These are phyloP conservation scores for Penicillium sp. DNA, from an alignment of 2,329 filamentous ascomycete genomes.

Conservation along the genomic window DNA sequence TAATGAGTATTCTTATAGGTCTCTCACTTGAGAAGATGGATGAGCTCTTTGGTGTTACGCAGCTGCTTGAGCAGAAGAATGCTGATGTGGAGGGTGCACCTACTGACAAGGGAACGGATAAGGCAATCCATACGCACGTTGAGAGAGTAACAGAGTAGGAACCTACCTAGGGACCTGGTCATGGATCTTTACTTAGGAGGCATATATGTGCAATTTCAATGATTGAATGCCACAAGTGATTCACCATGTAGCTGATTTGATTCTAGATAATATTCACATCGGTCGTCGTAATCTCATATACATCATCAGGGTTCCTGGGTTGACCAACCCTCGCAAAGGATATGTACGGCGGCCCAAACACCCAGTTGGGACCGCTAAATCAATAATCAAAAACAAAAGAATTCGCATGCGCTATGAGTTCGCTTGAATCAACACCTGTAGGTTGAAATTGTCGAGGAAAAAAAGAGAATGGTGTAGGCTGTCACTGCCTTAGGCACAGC, in stretches of 20 bases:
- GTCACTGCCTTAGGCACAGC: not conserved
- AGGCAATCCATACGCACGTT: constrained; percentile 13
- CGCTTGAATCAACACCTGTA: constrained; percentile 3
- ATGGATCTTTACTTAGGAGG: not conserved
- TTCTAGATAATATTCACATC: constrained; percentile 8
- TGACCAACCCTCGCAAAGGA: constrained; percentile 1
- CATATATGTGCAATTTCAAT: not conserved
- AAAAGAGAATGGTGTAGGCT: not conserved
- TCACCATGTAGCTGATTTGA: not conserved
- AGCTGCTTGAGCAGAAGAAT: constrained; percentile 34
- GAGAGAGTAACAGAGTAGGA: constrained; percentile 8
- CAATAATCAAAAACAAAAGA: constrained; percentile 3
- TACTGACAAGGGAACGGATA: constrained; percentile 5
- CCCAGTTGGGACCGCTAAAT: not conserved
- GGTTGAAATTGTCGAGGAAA: constrained; percentile 2
- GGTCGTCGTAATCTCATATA: constrained; percentile 12
- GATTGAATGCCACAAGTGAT: not conserved
- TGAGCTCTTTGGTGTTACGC: constrained; percentile 60
- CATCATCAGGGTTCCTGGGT: constrained; percentile 6
- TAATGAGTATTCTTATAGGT: constrained; percentile 22
- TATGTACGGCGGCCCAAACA: constrained; percentile 8
- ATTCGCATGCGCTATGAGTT: constrained; percentile 18
- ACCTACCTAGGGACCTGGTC: too few relatives aligned
- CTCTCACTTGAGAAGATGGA: constrained; percentile 62
- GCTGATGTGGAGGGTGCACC: constrained; percentile 19